Conservation (phyloP, 1,139 yeast species). For the Saccharomycopsis phalli region DNA sequence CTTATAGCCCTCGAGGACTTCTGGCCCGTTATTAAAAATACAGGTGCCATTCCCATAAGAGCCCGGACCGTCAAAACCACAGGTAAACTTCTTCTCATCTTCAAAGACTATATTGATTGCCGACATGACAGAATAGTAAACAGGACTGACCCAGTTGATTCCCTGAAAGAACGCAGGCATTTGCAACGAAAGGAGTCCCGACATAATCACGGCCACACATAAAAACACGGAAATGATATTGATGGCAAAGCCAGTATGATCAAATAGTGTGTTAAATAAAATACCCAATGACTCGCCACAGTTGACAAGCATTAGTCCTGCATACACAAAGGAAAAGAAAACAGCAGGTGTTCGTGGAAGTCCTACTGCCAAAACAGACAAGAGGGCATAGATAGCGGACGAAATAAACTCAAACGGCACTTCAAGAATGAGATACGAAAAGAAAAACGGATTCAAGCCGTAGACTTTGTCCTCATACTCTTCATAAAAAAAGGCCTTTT, state of each 20-base stretch:
- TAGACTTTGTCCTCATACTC: constrained; percentile 72
- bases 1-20: constrained; percentile 39
- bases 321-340: constrained; percentile 57
- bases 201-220: constrained; percentile 70
- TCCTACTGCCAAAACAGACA: constrained; percentile 64
- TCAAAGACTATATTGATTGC: constrained; percentile 41
- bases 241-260: constrained; percentile 72
- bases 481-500: constrained; percentile 66
- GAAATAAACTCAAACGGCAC: constrained; percentile 65
- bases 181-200: constrained; percentile 74
- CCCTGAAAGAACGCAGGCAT: constrained; percentile 65
- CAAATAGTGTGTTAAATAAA: constrained; percentile 62
- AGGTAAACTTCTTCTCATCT: constrained; percentile 31
- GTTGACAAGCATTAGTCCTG: constrained; percentile 47
- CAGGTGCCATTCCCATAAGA: constrained; percentile 27
- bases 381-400: constrained; percentile 46
- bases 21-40: constrained; percentile 38
- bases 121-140: constrained; percentile 59
- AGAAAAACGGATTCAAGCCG: constrained; percentile 56
- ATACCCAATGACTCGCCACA: constrained; percentile 84
- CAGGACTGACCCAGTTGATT: constrained; percentile 64
- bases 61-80: constrained; percentile 29
- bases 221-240: constrained; percentile 57
- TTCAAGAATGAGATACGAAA: constrained; percentile 58
- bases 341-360: constrained; percentile 60